phyloP scores from a whole-genome alignment of 2,329 filamentous ascomycete species.

The Fonsecaea pedrosoi region DNA sequence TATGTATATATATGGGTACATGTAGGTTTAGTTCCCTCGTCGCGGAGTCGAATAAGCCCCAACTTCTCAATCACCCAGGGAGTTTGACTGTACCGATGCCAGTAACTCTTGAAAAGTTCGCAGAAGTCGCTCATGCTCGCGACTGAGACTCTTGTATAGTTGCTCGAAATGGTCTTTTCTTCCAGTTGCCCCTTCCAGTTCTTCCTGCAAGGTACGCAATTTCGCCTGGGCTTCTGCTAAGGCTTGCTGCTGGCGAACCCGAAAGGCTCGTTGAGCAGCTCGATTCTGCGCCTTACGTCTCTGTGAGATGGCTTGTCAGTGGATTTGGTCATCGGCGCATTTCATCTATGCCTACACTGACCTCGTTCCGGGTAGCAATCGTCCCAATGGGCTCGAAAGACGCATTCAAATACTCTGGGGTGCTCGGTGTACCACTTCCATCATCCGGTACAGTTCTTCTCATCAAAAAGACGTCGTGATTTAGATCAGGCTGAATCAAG shows the following conservation, averaged over 20 bases:
- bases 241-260: constrained; percentile 85
- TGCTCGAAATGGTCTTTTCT: constrained; percentile 23
- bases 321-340: constrained; percentile 69
- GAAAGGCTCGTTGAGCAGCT: constrained; percentile 89
- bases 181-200: constrained; percentile 20
- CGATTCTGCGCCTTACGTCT: constrained; percentile 86
- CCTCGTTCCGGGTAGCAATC: constrained; percentile 23
- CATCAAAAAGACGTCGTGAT: not conserved
- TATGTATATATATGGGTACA: not conserved
- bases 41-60: not conserved
- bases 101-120: constrained; percentile 12
- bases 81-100: constrained; percentile 3
- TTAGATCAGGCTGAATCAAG: not conserved
- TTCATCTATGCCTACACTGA: constrained; percentile 1
- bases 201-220: constrained; percentile 19
- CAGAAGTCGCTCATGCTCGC: constrained; percentile 22
- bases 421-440: not conserved
- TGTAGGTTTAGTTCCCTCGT: not conserved
- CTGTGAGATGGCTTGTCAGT: constrained; percentile 39
- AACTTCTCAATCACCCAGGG: not conserved
- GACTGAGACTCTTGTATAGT: constrained; percentile 24
- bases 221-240: constrained; percentile 20
- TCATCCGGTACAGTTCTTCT: not conserved
- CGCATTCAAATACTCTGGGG: not conserved
- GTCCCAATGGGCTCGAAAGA: constrained; percentile 16